Evolutionary conservation across 306 rosid genomes (phyloP), one percentile per base, ranked within the genome.

Genomic region (Argentina anserina): DNA sequence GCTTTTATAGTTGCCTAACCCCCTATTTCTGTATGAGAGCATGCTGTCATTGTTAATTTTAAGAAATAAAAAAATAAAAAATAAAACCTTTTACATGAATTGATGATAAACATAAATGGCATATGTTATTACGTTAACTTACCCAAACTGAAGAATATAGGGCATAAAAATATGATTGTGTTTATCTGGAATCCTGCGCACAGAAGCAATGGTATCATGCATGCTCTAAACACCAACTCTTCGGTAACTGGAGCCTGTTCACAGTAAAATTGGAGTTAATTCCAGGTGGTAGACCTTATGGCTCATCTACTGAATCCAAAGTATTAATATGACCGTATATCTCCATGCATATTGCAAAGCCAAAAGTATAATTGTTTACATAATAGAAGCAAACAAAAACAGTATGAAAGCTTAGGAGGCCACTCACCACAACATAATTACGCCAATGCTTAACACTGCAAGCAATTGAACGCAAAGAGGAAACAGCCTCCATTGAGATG

Each of bases 211-310:
- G 99, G 96, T 81, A 94, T 84, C 99, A 90, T 94, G 81, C 96
- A 91, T 2, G 99, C 96, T 75, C 99, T 80, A 82, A 94, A 91
- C 75, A 94, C 99, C 96, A 94, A 71, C 81, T 94, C 97, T 81
- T 91, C 96, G 0, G 97, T 91, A 69, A 90, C 21, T 60, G 97
- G 99, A 70, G 96, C 99, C 99, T 94, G 93, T 80, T 76, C 74
- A 81, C 76, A 41, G 62, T 50, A 78, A 40, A 40, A 78, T 25
- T 31, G 28, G 46, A 77, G 67, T 53, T 52, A 53, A 53, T 13
- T 34, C 47, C 47, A 45, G 5, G 43, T 18, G n/a, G n/a, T 7
- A 56, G 12, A 10, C 52, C 26, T 37, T 8, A 34, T 21, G 23
- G 36, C 53, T 26, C 50, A 75, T 72, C 37, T 59, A 55, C 28